A percentile compares a stretch with the other conserved stretches of the same genome.
Conservation (phyloP, 2,329 filamentous ascomycete species). For the Colletotrichum simmondsii region DNA sequence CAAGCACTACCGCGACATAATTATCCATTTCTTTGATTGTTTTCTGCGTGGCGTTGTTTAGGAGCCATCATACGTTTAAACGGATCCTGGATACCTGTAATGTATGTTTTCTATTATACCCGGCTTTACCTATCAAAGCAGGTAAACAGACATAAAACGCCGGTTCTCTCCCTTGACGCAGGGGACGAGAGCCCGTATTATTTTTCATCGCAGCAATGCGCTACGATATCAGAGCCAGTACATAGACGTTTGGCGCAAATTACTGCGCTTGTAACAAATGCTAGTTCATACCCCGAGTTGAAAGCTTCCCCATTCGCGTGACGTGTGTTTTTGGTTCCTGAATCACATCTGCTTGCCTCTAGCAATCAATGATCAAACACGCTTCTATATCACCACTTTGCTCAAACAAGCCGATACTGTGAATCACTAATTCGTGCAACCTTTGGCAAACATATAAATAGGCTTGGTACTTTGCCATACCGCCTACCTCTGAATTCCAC, state of each 20-base stretch:
- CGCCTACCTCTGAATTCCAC: not conserved
- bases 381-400: not conserved
- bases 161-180: not conserved
- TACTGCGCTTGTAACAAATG: constrained; percentile 17
- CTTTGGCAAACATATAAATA: not conserved
- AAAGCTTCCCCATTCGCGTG: not conserved
- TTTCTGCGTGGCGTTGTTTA: constrained; percentile 20
- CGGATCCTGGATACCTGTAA: constrained; percentile 35
- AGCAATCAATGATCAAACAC: not conserved
- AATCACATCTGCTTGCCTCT: not conserved
- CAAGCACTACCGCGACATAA: constrained; percentile 30
- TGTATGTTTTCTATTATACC: constrained; percentile 36
- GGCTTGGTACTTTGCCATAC: not conserved
- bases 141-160: constrained; percentile 6
- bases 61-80: constrained; percentile 28
- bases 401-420: not conserved
- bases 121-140: constrained; percentile 18
- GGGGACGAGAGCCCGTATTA: not conserved
- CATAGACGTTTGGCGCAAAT: constrained; percentile 13
- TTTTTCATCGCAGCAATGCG: not conserved
- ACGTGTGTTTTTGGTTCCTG: not conserved
- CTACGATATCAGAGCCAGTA: constrained; percentile 20
- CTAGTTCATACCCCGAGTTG: not conserved
- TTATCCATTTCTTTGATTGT: constrained; percentile 5
- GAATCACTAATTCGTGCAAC: not conserved